Conservation (phyloP, 768 basidiomycete species). For the Mycena vulgaris region DNA sequence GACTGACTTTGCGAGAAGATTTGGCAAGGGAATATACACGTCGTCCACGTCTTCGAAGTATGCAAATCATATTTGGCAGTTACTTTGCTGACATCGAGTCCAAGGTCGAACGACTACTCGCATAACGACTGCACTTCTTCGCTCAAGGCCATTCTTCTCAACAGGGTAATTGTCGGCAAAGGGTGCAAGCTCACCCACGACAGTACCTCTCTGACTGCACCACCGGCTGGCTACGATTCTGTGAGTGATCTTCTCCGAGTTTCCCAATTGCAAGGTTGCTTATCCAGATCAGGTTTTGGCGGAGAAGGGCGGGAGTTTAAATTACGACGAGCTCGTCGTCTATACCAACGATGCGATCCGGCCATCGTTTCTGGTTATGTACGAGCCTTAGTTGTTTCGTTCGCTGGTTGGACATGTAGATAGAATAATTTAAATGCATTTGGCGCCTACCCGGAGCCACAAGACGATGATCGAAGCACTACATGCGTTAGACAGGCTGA, state of each 20-base stretch:
- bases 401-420: background rate
- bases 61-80: conserved; percentile 32
- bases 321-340: conserved; percentile 81
- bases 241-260: conserved; percentile 56
- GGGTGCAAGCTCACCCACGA: conserved; percentile 77
- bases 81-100: background rate
- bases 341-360: conserved; percentile 81
- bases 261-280: background rate
- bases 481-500: conserved; percentile 2
- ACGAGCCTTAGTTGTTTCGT: conserved; percentile 60
- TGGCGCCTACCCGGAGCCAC: background rate
- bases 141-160: conserved; percentile 78
- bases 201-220: conserved; percentile 66
- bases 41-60: conserved; percentile 86
- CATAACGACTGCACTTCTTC: conserved; percentile 68
- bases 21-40: conserved; percentile 81
- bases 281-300: conserved; percentile 67
- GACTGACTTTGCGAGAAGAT: conserved; percentile 53
- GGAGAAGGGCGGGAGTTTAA: conserved; percentile 76
- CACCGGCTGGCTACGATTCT: conserved; percentile 78
- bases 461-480: background rate
- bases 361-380: conserved; percentile 80
- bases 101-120: conserved; percentile 80
- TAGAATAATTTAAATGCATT: conserved; percentile 27
- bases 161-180: conserved; percentile 81